Evolutionary conservation across 805 yeast genomes (phyloP).

Genomic region (Spathaspora gorwiae): DNA sequence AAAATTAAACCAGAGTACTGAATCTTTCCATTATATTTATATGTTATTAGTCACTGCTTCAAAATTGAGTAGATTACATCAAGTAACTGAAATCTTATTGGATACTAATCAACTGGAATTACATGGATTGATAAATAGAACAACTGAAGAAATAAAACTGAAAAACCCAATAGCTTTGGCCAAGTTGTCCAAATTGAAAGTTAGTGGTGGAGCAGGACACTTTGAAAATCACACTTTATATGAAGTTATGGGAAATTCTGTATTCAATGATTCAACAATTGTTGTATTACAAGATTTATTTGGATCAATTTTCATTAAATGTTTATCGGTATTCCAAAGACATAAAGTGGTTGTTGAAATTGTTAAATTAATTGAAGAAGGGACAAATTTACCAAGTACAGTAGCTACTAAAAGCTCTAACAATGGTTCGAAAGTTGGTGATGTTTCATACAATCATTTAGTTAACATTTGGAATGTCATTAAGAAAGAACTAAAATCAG

Average conservation of each 20-base stretch:
- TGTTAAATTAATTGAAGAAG: conserved; percentile 28
- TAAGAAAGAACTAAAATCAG: conserved; percentile 27
- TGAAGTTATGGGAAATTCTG: conserved; percentile 21
- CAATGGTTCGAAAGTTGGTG: not conserved
- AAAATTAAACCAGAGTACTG: conserved; percentile 23
- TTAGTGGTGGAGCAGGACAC: not conserved
- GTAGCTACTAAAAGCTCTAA: not conserved
- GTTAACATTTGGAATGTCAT: conserved; percentile 25
- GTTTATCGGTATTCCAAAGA: conserved; percentile 60
- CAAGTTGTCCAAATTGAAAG: conserved; percentile 25
- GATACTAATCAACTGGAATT: conserved; percentile 59
- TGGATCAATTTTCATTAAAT: conserved; percentile 61
- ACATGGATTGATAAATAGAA: conserved; percentile 55
- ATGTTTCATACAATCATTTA: not conserved
- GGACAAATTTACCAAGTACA: conserved; percentile 12
- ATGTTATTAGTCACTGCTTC: conserved; percentile 52
- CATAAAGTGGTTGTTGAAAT: conserved; percentile 65
- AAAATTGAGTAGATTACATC: conserved; percentile 57
- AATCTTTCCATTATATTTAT: conserved; percentile 52
- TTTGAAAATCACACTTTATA: conserved; percentile 19
- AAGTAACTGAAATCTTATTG: conserved; percentile 49
- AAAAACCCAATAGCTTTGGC: conserved; percentile 41
- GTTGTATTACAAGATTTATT: conserved; percentile 65
- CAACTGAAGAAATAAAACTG: conserved; percentile 60
- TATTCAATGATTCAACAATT: conserved; percentile 46